These are phyloP conservation scores for Decorospora gaudefroyi DNA, from an alignment of 2,329 filamentous ascomycete genomes.

Conservation along the genomic window DNA sequence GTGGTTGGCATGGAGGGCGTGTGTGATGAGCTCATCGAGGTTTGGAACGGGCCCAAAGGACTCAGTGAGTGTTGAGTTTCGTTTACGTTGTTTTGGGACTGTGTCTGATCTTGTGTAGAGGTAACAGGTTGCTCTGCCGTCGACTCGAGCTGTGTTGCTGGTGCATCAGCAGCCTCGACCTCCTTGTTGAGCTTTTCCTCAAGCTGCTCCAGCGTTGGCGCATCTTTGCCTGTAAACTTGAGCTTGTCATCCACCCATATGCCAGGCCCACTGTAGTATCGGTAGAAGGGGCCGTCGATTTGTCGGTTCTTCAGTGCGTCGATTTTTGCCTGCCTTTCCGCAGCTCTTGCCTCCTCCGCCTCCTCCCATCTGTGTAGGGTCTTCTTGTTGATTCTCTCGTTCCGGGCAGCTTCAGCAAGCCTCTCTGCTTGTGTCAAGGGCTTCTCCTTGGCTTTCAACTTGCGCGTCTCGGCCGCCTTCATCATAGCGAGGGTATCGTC, in stretches of 20 bases:
- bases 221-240: constrained; percentile 64
- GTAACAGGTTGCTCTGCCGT: constrained; percentile 5
- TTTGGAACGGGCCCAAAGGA: constrained; percentile 13
- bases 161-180: constrained; percentile 11
- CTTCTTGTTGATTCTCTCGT: constrained; percentile 86
- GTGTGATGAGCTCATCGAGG: constrained; percentile 17
- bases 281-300: constrained; percentile 84
- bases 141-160: constrained; percentile 9
- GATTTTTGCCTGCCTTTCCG: constrained; percentile 79
- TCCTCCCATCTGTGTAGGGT: constrained; percentile 93
- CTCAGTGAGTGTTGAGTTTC: constrained; percentile 7
- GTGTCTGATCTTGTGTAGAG: constrained; percentile 4
- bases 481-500: constrained; percentile 70
- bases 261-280: constrained; percentile 90
- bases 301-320: constrained; percentile 86
- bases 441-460: constrained; percentile 75
- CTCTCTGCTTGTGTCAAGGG: constrained; percentile 86
- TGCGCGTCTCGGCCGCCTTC: constrained; percentile 63
- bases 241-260: constrained; percentile 78
- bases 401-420: constrained; percentile 76
- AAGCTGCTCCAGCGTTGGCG: constrained; percentile 43
- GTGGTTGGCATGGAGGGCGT: constrained; percentile 23
- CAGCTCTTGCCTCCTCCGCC: constrained; percentile 84
- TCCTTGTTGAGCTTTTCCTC: constrained; percentile 46
- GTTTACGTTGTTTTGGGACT: background rate